Evolutionary conservation across 306 rosid species (phyloP).

Genomic region (Cicer yamashitae): DNA sequence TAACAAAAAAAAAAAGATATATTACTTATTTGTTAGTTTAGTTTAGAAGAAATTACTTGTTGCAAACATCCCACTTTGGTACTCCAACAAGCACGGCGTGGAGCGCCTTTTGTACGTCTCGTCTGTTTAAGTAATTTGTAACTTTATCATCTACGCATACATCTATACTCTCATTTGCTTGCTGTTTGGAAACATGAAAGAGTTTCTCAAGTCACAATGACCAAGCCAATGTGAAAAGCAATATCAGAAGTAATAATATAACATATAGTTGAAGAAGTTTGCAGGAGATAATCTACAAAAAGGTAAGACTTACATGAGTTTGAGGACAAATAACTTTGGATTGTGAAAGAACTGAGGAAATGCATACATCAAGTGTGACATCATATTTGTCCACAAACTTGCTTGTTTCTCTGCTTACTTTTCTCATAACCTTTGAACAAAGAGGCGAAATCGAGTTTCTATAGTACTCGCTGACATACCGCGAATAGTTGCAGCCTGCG

Average conservation of each 20-base stretch:
- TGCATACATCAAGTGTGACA: slow-evolving; percentile 83
- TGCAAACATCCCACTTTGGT: slow-evolving; percentile 83
- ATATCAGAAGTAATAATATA: background rate
- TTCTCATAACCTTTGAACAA: slow-evolving; percentile 65
- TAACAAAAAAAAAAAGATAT: background rate
- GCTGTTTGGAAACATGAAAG: slow-evolving; percentile 46
- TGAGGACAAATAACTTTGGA: slow-evolving; percentile 61
- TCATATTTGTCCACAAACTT: slow-evolving; percentile 73
- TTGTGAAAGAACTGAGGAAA: slow-evolving; percentile 69
- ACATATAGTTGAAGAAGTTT: background rate
- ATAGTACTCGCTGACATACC: slow-evolving; percentile 55
- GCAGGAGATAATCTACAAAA: background rate
- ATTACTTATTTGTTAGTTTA: background rate
- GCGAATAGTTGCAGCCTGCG: slow-evolving; percentile 51
- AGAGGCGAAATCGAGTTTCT: slow-evolving; percentile 51
- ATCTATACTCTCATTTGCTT: slow-evolving; percentile 70
- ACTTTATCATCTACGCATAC: slow-evolving; percentile 93
- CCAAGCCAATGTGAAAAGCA: slow-evolving; percentile 15
- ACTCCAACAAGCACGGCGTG: slow-evolving; percentile 89
- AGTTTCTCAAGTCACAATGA: slow-evolving; percentile 6
- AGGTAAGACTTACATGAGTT: slow-evolving; percentile 49
- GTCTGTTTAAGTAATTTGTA: slow-evolving; percentile 78
- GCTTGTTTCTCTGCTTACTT: slow-evolving; percentile 75
- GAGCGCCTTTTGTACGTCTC: slow-evolving; percentile 77
- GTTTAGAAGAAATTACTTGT: slow-evolving; percentile 62